Evolutionary conservation across 1,284 basidiomycete genomes (phyloP).

Genomic region (Jaminaea rosea): DNA sequence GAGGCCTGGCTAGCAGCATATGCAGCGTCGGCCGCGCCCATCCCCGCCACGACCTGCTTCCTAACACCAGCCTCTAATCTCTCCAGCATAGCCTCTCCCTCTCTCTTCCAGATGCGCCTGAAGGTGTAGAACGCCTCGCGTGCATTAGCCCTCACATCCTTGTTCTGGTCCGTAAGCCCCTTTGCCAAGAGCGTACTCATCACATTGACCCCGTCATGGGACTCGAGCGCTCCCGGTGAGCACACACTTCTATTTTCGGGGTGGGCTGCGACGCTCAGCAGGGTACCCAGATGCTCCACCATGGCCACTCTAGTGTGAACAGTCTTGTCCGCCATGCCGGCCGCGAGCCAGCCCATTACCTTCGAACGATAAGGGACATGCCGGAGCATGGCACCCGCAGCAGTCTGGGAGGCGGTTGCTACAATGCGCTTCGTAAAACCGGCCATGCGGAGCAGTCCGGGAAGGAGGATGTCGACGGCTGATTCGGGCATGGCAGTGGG

Average conservation of each 20-base stretch:
- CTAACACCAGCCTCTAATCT: slow-evolving; percentile 61
- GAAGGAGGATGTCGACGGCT: slow-evolving; percentile 53
- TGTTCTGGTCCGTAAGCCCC: slow-evolving; percentile 67
- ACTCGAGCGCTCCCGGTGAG: slow-evolving; percentile 43
- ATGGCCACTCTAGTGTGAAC: slow-evolving; percentile 67
- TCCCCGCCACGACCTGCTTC: slow-evolving; percentile 61
- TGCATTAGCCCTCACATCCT: slow-evolving; percentile 65
- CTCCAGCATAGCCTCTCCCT: slow-evolving; percentile 59
- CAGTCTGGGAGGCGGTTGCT: slow-evolving; percentile 72
- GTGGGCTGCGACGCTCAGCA: slow-evolving; percentile 47
- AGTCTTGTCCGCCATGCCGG: slow-evolving; percentile 71
- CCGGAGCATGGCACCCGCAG: slow-evolving; percentile 61
- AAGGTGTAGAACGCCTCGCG: slow-evolving; percentile 74
- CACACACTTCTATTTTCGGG: slow-evolving; percentile 23
- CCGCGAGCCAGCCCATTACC: slow-evolving; percentile 66
- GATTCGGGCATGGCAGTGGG: no score
- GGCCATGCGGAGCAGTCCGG: slow-evolving; percentile 73
- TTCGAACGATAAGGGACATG: slow-evolving; percentile 62
- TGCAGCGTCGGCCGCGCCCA: no score
- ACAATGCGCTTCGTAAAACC: slow-evolving; percentile 91
- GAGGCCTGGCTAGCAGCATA: slow-evolving; percentile 60
- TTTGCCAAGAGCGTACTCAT: slow-evolving; percentile 63
- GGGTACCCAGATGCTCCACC: slow-evolving; percentile 39
- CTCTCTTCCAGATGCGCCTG: slow-evolving; percentile 64
- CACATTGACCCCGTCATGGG: slow-evolving; percentile 52